A percentile compares a stretch with the other conserved stretches of the same genome.
Evolutionary conservation across 2,329 filamentous ascomycete species (phyloP).

Genomic region (Incumbomyces delicatus): DNA sequence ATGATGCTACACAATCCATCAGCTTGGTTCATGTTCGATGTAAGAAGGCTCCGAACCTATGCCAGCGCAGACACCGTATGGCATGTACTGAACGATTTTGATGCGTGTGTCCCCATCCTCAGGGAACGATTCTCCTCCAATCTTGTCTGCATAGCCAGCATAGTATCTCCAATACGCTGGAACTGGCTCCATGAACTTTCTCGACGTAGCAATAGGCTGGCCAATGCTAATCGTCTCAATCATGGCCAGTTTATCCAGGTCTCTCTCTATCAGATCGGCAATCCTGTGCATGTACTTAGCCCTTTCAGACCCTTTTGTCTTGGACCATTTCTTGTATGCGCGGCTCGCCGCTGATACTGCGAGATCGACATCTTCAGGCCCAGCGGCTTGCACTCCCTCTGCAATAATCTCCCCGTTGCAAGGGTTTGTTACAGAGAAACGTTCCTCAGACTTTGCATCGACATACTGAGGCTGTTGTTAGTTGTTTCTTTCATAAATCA

Average conservation of each 20-base stretch:
- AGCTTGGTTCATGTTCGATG: too few relatives aligned
- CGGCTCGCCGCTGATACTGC: conserved; percentile 50
- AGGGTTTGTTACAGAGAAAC: conserved; percentile 29
- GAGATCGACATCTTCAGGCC: conserved; percentile 22
- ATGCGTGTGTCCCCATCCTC: conserved; percentile 62
- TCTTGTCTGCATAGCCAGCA: conserved; percentile 86
- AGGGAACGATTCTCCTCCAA: conserved; percentile 75
- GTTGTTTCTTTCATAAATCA: background rate
- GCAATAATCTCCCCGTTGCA: conserved; percentile 19
- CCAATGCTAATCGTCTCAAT: conserved; percentile 27
- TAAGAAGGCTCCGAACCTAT: too few relatives aligned
- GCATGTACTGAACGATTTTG: conserved; percentile 51
- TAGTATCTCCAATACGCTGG: conserved; percentile 66
- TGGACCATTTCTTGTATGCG: conserved; percentile 60
- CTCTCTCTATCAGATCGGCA: conserved; percentile 28
- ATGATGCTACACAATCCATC: too few relatives aligned
- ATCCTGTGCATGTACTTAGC: conserved; percentile 31
- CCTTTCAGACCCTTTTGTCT: conserved; percentile 49
- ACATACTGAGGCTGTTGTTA: conserved; percentile 25
- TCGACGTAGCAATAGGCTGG: conserved; percentile 58
- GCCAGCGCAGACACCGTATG: conserved; percentile 68
- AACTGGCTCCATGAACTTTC: conserved; percentile 51
- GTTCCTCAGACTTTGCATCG: conserved; percentile 27
- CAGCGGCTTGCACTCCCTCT: conserved; percentile 19
- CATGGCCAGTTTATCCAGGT: conserved; percentile 21